Conservation (phyloP, 805 yeast species). For the Wickerhamiella australiensis region DNA sequence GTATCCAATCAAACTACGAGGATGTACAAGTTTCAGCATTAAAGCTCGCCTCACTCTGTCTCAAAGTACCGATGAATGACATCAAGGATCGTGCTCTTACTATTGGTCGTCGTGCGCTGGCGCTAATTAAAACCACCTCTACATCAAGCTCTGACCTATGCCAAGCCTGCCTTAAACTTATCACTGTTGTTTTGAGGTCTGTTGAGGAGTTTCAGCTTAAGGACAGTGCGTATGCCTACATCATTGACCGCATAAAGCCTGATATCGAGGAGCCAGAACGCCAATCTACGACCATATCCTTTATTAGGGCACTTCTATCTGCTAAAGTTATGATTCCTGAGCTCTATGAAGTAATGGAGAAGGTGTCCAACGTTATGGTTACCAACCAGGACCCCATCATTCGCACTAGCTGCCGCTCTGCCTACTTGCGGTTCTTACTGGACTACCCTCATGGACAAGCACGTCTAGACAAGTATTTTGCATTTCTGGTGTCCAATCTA, state of each 20-base stretch:
- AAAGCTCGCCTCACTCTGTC: conserved; percentile 46
- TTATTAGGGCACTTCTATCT: conserved; percentile 63
- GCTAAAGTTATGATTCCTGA: conserved; percentile 73
- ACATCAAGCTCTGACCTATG: conserved; percentile 65
- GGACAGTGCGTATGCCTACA: conserved; percentile 58
- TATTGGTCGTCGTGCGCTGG: conserved; percentile 28
- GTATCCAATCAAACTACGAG: conserved; percentile 58
- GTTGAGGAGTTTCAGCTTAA: conserved; percentile 54
- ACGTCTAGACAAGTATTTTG: conserved; percentile 68
- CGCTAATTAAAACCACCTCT: conserved; percentile 61
- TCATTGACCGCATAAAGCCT: conserved; percentile 61
- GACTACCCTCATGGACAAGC: conserved; percentile 91
- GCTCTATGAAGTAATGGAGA: conserved; percentile 77
- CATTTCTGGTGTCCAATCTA: conserved; percentile 66
- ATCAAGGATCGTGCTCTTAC: conserved; percentile 27
- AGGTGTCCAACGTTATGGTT: conserved; percentile 71
- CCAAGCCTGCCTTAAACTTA: conserved; percentile 63
- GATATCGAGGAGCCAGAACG: conserved; percentile 82
- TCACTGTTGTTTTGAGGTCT: conserved; percentile 49
- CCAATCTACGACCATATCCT: conserved; percentile 80
- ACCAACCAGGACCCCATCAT: conserved; percentile 76
- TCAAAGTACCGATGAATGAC: conserved; percentile 47
- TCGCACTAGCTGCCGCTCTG: conserved; percentile 71
- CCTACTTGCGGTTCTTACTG: conserved; percentile 74
- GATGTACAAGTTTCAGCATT: conserved; percentile 60